Evolutionary conservation across 1,284 basidiomycete species (phyloP), one percentile per base, ranked within the genome.

Genomic region (Ceratobasidium theobromae): DNA sequence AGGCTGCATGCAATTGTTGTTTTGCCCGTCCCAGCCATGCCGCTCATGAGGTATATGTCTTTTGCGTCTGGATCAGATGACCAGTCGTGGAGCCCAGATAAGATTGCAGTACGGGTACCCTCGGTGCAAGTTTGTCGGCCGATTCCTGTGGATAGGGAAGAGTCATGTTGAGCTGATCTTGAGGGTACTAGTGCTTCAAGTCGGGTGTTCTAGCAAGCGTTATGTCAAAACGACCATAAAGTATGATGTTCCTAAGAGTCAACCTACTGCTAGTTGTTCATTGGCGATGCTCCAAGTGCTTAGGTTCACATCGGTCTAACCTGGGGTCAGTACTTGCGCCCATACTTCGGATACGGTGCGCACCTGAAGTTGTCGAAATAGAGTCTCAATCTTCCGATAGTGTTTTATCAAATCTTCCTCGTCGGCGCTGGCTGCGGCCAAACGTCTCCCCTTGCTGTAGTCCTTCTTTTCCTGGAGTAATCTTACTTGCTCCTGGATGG

Each of bases 31-130:
- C n/a, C n/a, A n/a, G n/a, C n/a, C n/a, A n/a, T n/a, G n/a, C 76
- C 76, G 23, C 66, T 69, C 32, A 77, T 68, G 73, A 73, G 74
- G 9, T 76, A 70, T 6, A 76, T 72, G 45, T 75, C 75, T 1
- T 54, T 69, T 3, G 69, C 54, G 9, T 69, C 51, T 8, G 67
- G 38, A 45, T 72, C 68, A 35, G 71, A 66, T 1, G 74, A 46
- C 72, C 73, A 74, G 16, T 71, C 55, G 23, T 71, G 57, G 28
- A 76, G 70, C 27, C 53, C 35, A 25, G 30, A 32, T 9, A 75
- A 43, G 45, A 76, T 67, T 12, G 68, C 68, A n/a, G 57, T 8
- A 1, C 76, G 72, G 0, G 76, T 77, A 21, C 74, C 74, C 18
- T 67, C 41, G 66, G 75, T 69, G 51, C 75, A 76, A 25, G 16